phyloP scores from a whole-genome alignment of 2,329 filamentous ascomycete genomes.

The Colletotrichum sp. region DNA sequence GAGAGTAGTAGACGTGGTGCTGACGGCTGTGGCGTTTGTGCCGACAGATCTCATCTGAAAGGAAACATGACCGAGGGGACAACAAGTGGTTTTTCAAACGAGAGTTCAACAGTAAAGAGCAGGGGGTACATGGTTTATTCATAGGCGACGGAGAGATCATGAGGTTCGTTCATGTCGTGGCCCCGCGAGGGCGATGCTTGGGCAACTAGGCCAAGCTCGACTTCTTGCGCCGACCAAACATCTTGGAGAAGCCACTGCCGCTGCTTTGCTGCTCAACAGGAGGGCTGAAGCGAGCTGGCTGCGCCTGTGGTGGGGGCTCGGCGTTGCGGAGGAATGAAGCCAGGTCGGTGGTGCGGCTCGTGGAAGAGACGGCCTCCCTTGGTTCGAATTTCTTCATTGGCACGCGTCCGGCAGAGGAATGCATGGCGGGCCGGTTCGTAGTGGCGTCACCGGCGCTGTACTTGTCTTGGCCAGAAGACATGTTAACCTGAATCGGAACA shows the following conservation, averaged over 20 bases:
- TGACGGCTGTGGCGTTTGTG: background rate
- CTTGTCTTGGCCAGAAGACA: constrained; percentile 49
- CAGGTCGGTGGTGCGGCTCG: constrained; percentile 66
- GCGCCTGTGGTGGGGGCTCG: constrained; percentile 58
- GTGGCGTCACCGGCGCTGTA: constrained; percentile 36
- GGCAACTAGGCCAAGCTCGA: constrained; percentile 32
- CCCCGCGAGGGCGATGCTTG: background rate
- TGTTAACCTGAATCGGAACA: constrained; percentile 57
- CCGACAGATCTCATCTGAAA: background rate
- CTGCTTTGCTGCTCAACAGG: constrained; percentile 33
- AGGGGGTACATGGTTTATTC: constrained; percentile 1
- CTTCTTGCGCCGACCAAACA: constrained; percentile 58
- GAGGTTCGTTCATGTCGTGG: constrained; percentile 15
- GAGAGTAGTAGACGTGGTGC: background rate
- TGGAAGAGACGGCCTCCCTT: constrained; percentile 50
- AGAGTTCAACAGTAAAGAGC: background rate
- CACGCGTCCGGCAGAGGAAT: constrained; percentile 42
- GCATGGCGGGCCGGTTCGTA: constrained; percentile 7
- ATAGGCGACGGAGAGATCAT: constrained; percentile 8
- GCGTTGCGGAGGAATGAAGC: constrained; percentile 76
- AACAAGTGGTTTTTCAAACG: background rate
- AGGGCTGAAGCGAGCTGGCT: constrained; percentile 26
- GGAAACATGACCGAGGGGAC: background rate
- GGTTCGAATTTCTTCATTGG: constrained; percentile 64
- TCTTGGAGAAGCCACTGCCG: constrained; percentile 45